Evolutionary conservation across 2,329 filamentous ascomycete species (phyloP).

Genomic region (Chalara sp.): DNA sequence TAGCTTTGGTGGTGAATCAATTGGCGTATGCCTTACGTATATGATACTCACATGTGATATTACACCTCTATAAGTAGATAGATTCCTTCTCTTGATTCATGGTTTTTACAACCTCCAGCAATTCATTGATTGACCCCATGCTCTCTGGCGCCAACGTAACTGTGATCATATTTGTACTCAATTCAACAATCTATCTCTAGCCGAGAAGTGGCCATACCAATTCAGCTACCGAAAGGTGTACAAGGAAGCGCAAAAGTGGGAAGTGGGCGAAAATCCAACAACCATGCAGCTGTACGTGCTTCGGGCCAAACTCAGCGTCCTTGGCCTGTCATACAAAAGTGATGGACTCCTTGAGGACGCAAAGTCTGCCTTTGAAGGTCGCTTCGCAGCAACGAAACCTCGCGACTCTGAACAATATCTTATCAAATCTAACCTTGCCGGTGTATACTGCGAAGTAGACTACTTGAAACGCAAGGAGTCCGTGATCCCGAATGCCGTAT

Average conservation of each 20-base stretch:
- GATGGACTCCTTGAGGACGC: slow-evolving; percentile 7
- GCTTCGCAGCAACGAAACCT: slow-evolving; percentile 6
- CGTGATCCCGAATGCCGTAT: slow-evolving; percentile 1
- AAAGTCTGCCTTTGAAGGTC: slow-evolving; percentile 6
- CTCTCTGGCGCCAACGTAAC: too few relatives aligned
- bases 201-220: slow-evolving; percentile 7
- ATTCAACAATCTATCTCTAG: too few relatives aligned
- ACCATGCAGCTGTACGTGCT: slow-evolving; percentile 7
- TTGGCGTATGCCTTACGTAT: too few relatives aligned
- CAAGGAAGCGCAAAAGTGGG: slow-evolving; percentile 7
- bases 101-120: too few relatives aligned
- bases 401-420: slow-evolving; percentile 6
- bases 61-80: too few relatives aligned
- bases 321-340: slow-evolving; percentile 7
- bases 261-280: slow-evolving; percentile 4
- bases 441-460: slow-evolving; percentile 6
- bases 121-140: too few relatives aligned
- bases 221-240: slow-evolving; percentile 7
- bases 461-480: slow-evolving; percentile 6
- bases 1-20: too few relatives aligned
- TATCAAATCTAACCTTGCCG: slow-evolving; percentile 4
- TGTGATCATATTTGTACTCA: too few relatives aligned
- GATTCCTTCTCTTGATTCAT: too few relatives aligned
- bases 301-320: slow-evolving; percentile 7
- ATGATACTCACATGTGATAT: too few relatives aligned